Conservation (phyloP, 768 basidiomycete species). For the Arthromyces matolae region DNA sequence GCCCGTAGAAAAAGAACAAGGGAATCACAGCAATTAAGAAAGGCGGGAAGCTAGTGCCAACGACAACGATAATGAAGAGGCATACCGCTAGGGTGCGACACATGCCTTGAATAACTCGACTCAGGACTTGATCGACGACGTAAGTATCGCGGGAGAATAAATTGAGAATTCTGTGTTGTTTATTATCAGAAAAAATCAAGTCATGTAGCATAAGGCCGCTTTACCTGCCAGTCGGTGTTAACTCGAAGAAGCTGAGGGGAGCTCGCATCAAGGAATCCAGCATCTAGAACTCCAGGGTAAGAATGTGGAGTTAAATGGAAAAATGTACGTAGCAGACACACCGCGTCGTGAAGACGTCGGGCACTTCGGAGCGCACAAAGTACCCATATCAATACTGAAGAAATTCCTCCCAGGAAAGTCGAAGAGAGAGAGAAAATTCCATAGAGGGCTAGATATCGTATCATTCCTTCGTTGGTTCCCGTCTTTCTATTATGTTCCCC, state of each 20-base stretch:
- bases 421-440: conserved; percentile 63
- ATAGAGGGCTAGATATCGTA: conserved; percentile 59
- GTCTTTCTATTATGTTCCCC: conserved; percentile 68
- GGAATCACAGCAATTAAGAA: conserved; percentile 77
- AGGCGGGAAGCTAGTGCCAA: conserved; percentile 77
- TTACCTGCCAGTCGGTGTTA: conserved; percentile 80
- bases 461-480: conserved; percentile 56
- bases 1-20: conserved; percentile 72
- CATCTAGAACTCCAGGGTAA: too few species aligned
- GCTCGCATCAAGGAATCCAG: conserved; percentile 75
- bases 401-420: conserved; percentile 48
- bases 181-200: background rate
- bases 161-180: conserved; percentile 70
- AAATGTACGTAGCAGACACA: too few species aligned
- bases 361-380: conserved; percentile 74
- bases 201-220: too few species aligned
- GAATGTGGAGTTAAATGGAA: too few species aligned
- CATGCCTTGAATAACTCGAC: conserved; percentile 68
- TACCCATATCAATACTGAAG: conserved; percentile 71
- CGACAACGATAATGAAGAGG: conserved; percentile 63
- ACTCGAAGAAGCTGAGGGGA: conserved; percentile 86
- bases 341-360: conserved; percentile 70
- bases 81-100: conserved; percentile 61
- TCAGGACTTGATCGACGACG: conserved; percentile 81
- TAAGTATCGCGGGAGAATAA: conserved; percentile 88